Base-by-base conservation (phyloP, 139 green algal species). In the Eudorina sp. region DNA sequence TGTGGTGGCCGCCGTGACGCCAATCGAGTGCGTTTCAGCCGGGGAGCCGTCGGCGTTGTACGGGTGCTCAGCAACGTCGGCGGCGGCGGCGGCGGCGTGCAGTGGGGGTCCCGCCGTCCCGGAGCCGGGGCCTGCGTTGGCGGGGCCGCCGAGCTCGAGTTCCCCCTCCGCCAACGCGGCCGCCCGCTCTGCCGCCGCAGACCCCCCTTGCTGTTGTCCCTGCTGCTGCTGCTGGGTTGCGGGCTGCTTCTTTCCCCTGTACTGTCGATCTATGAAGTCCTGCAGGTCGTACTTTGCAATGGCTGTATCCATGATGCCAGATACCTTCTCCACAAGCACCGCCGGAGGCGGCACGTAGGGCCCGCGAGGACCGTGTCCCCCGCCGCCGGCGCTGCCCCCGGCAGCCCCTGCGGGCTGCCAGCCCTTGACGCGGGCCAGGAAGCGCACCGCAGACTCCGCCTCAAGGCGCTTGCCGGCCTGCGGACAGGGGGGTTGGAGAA, bases 231-330 rank as follows among this genome's bases (percentile, higher is more conserved):
- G 66, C 34, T 34, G 40, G 6, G 41, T 21, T 79, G 70, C 41
- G 9, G 70, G 25, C 73, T 25, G 45, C n/a, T 72, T 72, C 73
- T 62, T 81, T 11, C 43, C 29, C 31, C 48, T 48, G 73, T 41
- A 55, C 80, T 86, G 60, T 3, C 38, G n/a, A 7, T 31, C 80
- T 3, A 86, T 76, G 60, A 86, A 86, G 11, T 11, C 0, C 29
- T 3, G 14, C 60, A 86, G 40, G 43, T 75, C 62, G 45, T 86
- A 86, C 60, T 76, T 86, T 31, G 36, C 60, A 31, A 55, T 45
- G 0, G 80, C 80, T 21, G 29, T 36, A 0, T 29, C 34, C 80
- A 86, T 86, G 34, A 4, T 14, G 41, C 13, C 60, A 1, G 80
- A 41, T 40, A 76, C 80, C 60, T 74, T 74, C 1, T 62, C 34